Evolutionary conservation across 345 rosid species (phyloP).

Genomic region (Crucihimalaya himalaica): DNA sequence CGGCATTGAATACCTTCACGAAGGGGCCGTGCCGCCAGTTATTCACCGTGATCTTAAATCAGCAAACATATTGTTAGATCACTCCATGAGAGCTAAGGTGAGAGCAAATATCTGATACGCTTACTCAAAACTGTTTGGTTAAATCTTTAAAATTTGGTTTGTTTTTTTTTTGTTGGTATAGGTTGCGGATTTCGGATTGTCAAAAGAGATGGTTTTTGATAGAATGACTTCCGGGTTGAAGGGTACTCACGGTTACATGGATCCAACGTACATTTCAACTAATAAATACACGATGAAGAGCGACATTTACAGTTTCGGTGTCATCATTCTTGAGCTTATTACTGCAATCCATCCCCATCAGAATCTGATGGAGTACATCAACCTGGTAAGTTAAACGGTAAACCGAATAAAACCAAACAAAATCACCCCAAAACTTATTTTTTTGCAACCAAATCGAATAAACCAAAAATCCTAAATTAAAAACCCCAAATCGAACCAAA

Average conservation of each 20-base stretch:
- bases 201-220: conserved; percentile 81
- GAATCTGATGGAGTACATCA: conserved; percentile 84
- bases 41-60: conserved; percentile 97
- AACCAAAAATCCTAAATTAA: not conserved
- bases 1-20: conserved; percentile 93
- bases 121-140: conserved; percentile 3
- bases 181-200: conserved; percentile 98
- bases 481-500: not conserved
- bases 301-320: conserved; percentile 88
- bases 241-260: conserved; percentile 95
- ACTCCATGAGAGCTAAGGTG: conserved; percentile 91
- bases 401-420: not conserved
- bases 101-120: not conserved
- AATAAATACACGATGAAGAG: conserved; percentile 84
- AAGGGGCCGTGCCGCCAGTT: conserved; percentile 96
- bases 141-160: not conserved
- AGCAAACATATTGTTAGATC: conserved; percentile 85
- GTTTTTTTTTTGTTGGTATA: conserved; percentile 12
- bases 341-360: conserved; percentile 95
- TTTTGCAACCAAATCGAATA: not conserved
- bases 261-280: conserved; percentile 78
- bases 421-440: not conserved
- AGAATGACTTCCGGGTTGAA: conserved; percentile 76
- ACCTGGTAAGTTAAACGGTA: conserved; percentile 62
- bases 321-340: conserved; percentile 87